Percentiles rank a stretch among this genome's conserved stretches.
Conservation (phyloP, 2,329 filamentous ascomycete species). For the Alternaria sp. region DNA sequence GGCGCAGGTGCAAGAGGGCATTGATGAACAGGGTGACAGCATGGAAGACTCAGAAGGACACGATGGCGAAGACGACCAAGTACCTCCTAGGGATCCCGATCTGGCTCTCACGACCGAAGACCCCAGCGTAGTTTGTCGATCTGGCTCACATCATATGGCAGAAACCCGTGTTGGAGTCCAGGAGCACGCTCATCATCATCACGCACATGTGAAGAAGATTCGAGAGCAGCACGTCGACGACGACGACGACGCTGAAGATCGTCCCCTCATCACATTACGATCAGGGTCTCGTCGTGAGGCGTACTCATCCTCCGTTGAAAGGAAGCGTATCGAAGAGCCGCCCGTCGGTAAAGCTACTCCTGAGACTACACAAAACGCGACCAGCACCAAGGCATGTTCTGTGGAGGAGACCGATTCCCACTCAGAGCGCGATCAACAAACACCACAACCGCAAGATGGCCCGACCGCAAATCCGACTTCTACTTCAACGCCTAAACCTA, state of each 20-base stretch:
- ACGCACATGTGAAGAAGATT: neutral
- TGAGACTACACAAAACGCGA: neutral
- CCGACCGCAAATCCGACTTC: neutral
- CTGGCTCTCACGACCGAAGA: neutral
- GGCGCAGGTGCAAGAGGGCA: neutral
- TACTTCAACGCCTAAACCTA: neutral
- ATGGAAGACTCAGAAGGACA: neutral
- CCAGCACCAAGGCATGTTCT: neutral
- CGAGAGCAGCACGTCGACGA: neutral
- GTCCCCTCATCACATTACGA: neutral
- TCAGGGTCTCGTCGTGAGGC: slow-evolving; percentile 8
- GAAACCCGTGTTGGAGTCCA: neutral
- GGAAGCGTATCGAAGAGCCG: neutral
- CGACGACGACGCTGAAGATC: neutral
- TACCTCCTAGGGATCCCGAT: neutral
- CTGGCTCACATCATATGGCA: neutral
- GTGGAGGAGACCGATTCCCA: neutral
- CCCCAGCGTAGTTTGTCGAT: neutral
- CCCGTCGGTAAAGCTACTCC: neutral
- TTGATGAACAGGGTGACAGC: neutral
- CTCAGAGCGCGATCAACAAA: neutral
- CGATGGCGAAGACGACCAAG: neutral
- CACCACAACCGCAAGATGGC: neutral
- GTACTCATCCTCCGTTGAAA: slow-evolving; percentile 2
- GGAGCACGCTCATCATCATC: neutral